These are phyloP conservation scores for Cucurbita argyrosperma DNA, from an alignment of 306 rosid species.

Conservation along the genomic window DNA sequence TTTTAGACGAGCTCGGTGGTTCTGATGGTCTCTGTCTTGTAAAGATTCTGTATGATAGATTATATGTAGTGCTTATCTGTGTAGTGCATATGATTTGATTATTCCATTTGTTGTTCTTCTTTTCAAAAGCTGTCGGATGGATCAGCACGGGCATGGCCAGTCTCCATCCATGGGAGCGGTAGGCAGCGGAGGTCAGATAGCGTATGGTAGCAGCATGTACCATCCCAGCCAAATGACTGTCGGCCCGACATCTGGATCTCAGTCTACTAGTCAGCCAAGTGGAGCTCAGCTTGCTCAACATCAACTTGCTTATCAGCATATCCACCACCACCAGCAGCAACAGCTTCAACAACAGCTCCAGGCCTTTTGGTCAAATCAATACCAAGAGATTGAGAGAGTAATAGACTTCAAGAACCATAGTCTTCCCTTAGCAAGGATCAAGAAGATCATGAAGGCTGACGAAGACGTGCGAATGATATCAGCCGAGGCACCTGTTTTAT, in stretches of 20 bases:
- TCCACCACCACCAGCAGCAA: constrained; percentile 30
- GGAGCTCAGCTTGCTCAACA: constrained; percentile 38
- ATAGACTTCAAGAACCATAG: constrained; percentile 54
- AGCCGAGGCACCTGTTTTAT: constrained; percentile 46
- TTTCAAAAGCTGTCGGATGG: constrained; percentile 12
- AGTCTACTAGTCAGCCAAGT: constrained; percentile 23
- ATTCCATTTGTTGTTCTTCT: neutral
- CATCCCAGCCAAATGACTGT: constrained; percentile 17
- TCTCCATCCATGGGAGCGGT: constrained; percentile 18
- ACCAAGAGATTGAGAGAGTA: constrained; percentile 40
- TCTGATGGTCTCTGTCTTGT: neutral
- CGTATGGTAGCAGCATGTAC: constrained; percentile 19
- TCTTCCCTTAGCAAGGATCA: constrained; percentile 56
- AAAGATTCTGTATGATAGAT: neutral
- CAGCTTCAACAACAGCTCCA: constrained; percentile 45
- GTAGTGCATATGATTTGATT: neutral
- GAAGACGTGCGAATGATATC: constrained; percentile 58
- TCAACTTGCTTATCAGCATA: constrained; percentile 37
- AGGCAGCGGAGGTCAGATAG: constrained; percentile 19
- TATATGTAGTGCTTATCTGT: neutral
- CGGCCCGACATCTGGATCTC: constrained; percentile 10
- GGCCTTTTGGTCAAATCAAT: constrained; percentile 37
- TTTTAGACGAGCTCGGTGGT: neutral
- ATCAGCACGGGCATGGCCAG: constrained; percentile 22
- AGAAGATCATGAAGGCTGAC: constrained; percentile 54